Evolutionary conservation across 495 filamentous ascomycete genomes (phyloP), one percentile per base, ranked within the genome.

Genomic region (Penicillium herquei): DNA sequence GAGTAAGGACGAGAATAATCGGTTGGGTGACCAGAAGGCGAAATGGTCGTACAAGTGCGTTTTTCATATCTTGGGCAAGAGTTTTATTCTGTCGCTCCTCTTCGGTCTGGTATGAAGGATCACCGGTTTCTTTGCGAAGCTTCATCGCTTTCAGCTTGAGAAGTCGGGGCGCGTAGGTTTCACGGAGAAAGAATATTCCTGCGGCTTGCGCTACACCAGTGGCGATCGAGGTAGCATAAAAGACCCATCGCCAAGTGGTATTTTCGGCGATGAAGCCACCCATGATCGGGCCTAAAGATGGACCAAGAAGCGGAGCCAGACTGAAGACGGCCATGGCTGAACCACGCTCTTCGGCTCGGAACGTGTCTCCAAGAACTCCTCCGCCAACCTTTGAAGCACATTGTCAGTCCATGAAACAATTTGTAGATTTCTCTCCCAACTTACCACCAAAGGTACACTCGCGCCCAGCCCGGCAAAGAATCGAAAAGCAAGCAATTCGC

Each of bases 221-320:
- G 6, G 77, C 79, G 51, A 90, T 86, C 1, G 84, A 80, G 8
- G 82, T 83, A 7, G 78, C 70, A 66, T 80, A 82, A 72, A 91
- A 90, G 26, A 82, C 73, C 87, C 87, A 91, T 37, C 86, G 76
- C 87, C 87, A 90, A 1, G 78, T 84, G 10, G 80, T 85, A 44
- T 85, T 82, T 64, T 88, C 72, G 1, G 86, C 77, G 35, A 92
- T 87, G 66, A 88, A 87, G 1, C 77, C 84, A 13, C 84, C 85
- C 0, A 77, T 81, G 18, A 88, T 79, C 1, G 86, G 85, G 3
- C 86, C 86, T 2, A 88, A 56, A 0, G 84, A 85, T 7, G 87
- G 87, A 0, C 87, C 87, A 0, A 91, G 77, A 0, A 90, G 74
- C 0, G 87, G 87, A 0, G 79, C 78, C 0, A 91, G 73, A 54